These are phyloP conservation scores for Pseudonitzschia multiseries DNA, from an alignment of 108 stramenopile species.

Conservation along the genomic window DNA sequence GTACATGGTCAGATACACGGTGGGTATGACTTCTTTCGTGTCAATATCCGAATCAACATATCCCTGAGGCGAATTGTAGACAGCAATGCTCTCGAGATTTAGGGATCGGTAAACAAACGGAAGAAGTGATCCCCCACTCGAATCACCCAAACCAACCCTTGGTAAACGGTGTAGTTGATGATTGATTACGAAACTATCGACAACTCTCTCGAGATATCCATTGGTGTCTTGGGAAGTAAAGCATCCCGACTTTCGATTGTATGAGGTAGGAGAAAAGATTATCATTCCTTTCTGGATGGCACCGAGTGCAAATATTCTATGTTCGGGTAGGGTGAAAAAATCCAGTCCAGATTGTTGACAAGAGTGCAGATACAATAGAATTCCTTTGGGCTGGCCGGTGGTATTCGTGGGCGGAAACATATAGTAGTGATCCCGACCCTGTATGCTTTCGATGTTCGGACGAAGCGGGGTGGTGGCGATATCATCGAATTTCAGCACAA, in stretches of 20 bases:
- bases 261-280: conserved; percentile 32
- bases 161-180: conserved; percentile 19
- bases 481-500: conserved; percentile 20
- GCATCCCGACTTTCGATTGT: conserved; percentile 34
- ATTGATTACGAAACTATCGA: conserved; percentile 16
- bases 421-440: conserved; percentile 25
- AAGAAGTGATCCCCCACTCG: conserved; percentile 31
- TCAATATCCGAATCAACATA: background rate
- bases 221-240: conserved; percentile 23
- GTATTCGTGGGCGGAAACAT: conserved; percentile 12
- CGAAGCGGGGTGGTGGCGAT: conserved; percentile 22
- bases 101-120: conserved; percentile 20
- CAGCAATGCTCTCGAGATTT: conserved; percentile 28
- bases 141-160: conserved; percentile 27
- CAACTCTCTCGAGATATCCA: conserved; percentile 3
- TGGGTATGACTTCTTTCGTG: conserved; percentile 18
- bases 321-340: conserved; percentile 40
- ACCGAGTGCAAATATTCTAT: conserved; percentile 29
- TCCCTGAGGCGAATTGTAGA: conserved; percentile 30
- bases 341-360: conserved; percentile 36
- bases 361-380: conserved; percentile 35
- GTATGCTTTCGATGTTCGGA: background rate
- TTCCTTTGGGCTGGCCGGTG: background rate
- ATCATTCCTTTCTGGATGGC: conserved; percentile 33
- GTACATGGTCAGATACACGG: conserved; percentile 30